phyloP scores from a whole-genome alignment of 345 rosid species.

The Raphanus raphanistrum region DNA sequence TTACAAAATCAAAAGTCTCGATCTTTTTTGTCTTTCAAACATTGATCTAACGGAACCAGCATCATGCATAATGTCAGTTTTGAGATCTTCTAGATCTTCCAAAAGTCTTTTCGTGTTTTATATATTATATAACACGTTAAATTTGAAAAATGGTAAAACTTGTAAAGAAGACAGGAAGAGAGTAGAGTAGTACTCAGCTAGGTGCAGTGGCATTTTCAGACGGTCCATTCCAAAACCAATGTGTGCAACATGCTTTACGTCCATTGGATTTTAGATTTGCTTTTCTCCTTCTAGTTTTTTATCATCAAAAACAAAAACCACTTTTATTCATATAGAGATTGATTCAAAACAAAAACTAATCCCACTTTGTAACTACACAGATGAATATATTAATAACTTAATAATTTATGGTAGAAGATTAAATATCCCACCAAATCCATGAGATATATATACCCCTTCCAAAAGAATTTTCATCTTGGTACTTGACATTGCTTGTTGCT shows the following conservation, averaged over 20 bases:
- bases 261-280: too few relatives aligned
- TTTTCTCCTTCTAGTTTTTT: too few relatives aligned
- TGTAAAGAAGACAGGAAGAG: not conserved
- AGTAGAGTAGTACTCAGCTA: slow-evolving; percentile 8
- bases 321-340: too few relatives aligned
- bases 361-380: too few relatives aligned
- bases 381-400: too few relatives aligned
- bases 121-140: not conserved
- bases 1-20: slow-evolving; percentile 10
- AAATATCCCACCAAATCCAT: slow-evolving; percentile 1
- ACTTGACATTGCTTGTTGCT: not conserved
- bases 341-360: too few relatives aligned
- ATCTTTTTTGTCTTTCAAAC: slow-evolving; percentile 6
- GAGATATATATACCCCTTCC: not conserved
- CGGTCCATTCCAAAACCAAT: slow-evolving; percentile 79
- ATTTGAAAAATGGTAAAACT: not conserved
- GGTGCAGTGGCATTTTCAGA: slow-evolving; percentile 19
- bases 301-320: too few relatives aligned
- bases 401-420: too few relatives aligned
- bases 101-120: not conserved
- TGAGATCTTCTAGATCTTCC: slow-evolving; percentile 4
- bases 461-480: not conserved
- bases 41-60: slow-evolving; percentile 21
- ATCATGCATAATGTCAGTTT: slow-evolving; percentile 24
- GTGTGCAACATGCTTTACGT: slow-evolving; percentile 68